Conservation (phyloP, 306 rosid genomes). For the Amphicarpaea edgeworthii region DNA sequence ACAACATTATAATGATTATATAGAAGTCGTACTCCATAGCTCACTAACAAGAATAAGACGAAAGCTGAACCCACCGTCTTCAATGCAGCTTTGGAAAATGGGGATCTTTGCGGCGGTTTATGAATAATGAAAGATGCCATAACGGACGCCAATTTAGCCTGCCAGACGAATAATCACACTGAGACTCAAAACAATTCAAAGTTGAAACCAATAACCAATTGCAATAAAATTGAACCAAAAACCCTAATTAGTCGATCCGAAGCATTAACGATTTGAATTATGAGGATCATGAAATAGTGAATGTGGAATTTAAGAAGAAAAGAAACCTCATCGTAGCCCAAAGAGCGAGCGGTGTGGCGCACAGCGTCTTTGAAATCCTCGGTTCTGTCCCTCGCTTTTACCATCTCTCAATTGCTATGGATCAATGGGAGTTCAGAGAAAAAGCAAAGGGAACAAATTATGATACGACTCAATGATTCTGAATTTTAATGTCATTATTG, state of each 20-base stretch:
- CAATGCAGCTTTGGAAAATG: slow-evolving; percentile 79
- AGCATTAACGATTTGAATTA: background rate
- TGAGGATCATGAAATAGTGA: background rate
- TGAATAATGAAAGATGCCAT: slow-evolving; percentile 92
- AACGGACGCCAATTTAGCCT: slow-evolving; percentile 88
- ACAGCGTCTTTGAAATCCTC: slow-evolving; percentile 94
- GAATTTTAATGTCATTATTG: no score
- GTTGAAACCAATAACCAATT: background rate
- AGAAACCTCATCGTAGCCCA: slow-evolving; percentile 79
- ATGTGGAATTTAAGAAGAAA: slow-evolving; percentile 9
- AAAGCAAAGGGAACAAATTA: background rate
- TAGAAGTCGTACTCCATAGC: no score
- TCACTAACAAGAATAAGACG: background rate
- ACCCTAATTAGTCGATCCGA: slow-evolving; percentile 5
- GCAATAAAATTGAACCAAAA: slow-evolving; percentile 12
- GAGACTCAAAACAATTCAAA: background rate
- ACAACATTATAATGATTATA: no score
- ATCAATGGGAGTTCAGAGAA: slow-evolving; percentile 6
- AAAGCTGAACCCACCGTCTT: slow-evolving; percentile 70
- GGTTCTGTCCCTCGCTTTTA: slow-evolving; percentile 75
- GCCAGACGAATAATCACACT: slow-evolving; percentile 42
- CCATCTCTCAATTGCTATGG: slow-evolving; percentile 41
- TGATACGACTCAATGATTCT: background rate
- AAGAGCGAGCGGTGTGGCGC: slow-evolving; percentile 74
- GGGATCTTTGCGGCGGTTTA: slow-evolving; percentile 74